Percentiles rank a stretch among this genome's conserved stretches.
Evolutionary conservation across 768 basidiomycete species (phyloP).

Genomic region (Leccinum pellstonianum): DNA sequence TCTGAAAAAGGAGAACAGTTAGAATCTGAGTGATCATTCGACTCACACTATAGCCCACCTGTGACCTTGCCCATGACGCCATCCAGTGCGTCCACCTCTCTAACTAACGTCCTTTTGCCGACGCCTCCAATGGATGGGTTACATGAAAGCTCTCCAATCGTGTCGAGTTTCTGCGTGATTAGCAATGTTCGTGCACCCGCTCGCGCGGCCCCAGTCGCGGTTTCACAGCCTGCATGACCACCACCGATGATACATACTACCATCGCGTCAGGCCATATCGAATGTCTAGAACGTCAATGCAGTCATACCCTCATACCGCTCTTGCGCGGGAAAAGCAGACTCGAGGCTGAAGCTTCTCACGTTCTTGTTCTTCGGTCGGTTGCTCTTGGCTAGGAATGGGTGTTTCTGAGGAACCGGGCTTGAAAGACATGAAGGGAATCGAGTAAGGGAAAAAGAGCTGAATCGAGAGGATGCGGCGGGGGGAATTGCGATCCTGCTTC

Average conservation of each 20-base stretch:
- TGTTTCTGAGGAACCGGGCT: not conserved
- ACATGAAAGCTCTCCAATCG: slow-evolving; percentile 83
- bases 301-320: slow-evolving; percentile 28
- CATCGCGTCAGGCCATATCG: slow-evolving; percentile 39
- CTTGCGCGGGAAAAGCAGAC: not conserved
- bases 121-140: slow-evolving; percentile 92
- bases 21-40: not conserved
- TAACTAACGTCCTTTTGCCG: slow-evolving; percentile 88
- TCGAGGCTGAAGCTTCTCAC: slow-evolving; percentile 3
- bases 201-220: slow-evolving; percentile 82
- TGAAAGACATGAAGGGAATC: not conserved
- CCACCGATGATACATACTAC: slow-evolving; percentile 85
- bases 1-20: slow-evolving; percentile 42
- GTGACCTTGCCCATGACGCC: slow-evolving; percentile 83
- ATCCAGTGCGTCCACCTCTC: slow-evolving; percentile 88
- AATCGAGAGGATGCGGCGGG: not conserved
- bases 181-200: slow-evolving; percentile 79
- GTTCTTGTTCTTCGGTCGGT: not conserved
- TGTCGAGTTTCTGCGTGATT: slow-evolving; percentile 78
- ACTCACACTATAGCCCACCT: slow-evolving; percentile 43
- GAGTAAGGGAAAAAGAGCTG: not conserved
- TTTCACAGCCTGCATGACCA: slow-evolving; percentile 92
- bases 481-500: not conserved
- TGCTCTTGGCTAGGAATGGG: not conserved
- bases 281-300: not conserved